Base-by-base conservation (phyloP, 2,329 filamentous ascomycete species). In the Aspergillus bombycis region DNA sequence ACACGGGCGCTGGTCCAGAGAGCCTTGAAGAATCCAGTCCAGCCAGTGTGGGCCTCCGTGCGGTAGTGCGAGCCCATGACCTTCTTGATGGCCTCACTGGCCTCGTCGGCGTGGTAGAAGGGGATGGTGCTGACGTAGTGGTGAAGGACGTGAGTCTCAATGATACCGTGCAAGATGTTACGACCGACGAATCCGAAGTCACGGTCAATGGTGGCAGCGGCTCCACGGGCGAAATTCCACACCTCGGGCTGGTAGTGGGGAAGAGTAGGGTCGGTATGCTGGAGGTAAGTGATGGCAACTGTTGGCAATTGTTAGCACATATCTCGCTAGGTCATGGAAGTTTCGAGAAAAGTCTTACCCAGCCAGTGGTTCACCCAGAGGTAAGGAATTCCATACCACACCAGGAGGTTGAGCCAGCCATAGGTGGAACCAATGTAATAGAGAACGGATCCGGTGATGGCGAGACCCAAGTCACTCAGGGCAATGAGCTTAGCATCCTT, bases 321-420 rank as follows among this genome's bases (percentile, higher is more conserved):
- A 57, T 50, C 60, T 45, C 46, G 58, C 57, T 57, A 26, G 54
- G 34, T 19, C 48, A n/a, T 34, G 46, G 53, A 19, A 58, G 28
- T n/a, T 12, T 21, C n/a, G 41, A 50, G 10, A 61, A 58, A 41
- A 38, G 53, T 86, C 91, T 86, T 89, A 95, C 92, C 92, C 62
- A 98, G 91, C 94, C 94, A 98, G 88, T 97, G 93, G 87, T 98
- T 96, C 62, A 97, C 94, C 94, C 94, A 97, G 65, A 97, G 85
- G 79, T 98, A 99, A 43, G 95, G 95, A 63, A 96, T 76, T 75
- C 94, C 89, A 83, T 99, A 99, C 94, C 95, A 98, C 67, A 99
- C 91, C 64, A 91, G 82, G 78, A 98, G 84, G 84, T 97, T 98
- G 76, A 84, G 78, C 84, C 89, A 94, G 75, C 95, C 95, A 72